Percentiles rank a stretch among this genome's conserved stretches.
Conservation (phyloP, 176 grass and related monocot species). For the Aegilops bicornis region DNA sequence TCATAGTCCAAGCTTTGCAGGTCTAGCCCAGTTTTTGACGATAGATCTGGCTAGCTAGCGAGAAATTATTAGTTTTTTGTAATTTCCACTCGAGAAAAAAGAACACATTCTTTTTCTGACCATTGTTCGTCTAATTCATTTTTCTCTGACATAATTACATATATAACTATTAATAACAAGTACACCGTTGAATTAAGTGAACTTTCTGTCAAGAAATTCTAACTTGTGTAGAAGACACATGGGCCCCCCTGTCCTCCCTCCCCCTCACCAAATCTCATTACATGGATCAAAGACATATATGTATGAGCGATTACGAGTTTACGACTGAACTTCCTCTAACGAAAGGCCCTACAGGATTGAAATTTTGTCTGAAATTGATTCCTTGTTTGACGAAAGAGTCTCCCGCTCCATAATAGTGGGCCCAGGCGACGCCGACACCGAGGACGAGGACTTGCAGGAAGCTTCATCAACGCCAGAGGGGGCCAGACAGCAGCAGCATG, state of each 20-base stretch:
- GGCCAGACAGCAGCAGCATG: constrained; percentile 49
- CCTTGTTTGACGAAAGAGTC: not conserved
- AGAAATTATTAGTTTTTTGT: not conserved
- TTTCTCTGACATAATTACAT: not conserved
- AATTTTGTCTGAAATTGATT: constrained; percentile 14
- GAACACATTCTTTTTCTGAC: not conserved
- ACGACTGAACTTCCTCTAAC: not conserved
- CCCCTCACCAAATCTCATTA: not conserved
- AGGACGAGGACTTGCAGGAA: constrained; percentile 18
- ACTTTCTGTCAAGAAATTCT: constrained; percentile 6
- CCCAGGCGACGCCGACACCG: constrained; percentile 14
- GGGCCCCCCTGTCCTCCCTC: not conserved
- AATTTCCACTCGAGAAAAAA: too few relatives aligned
- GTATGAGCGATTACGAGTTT: too few relatives aligned
- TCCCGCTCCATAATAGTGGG: not conserved
- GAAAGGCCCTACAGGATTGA: not conserved
- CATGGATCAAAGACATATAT: not conserved
- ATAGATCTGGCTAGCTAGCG: constrained; percentile 16
- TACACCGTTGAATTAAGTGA: not conserved
- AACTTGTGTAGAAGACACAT: constrained; percentile 11
- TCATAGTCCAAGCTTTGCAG: constrained; percentile 40
- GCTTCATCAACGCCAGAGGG: constrained; percentile 20
- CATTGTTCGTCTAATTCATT: not conserved
- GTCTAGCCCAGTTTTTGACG: constrained; percentile 30
- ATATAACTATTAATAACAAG: too few relatives aligned